phyloP scores from a whole-genome alignment of 129 eudicot species.

The Erigeron canadensis region DNA sequence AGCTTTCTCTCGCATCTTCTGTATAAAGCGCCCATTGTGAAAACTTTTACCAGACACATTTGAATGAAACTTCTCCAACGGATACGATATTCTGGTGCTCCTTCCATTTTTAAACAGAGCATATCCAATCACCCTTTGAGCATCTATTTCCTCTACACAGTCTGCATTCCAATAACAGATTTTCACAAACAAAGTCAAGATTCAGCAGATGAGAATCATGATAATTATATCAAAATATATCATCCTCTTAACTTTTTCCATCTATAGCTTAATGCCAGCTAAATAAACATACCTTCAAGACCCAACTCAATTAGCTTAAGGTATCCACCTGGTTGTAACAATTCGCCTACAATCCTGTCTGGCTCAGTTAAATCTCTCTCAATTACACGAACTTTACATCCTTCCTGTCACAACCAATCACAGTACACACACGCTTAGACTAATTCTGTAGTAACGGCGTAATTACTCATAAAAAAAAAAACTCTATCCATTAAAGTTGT shows the following conservation, averaged over 20 bases:
- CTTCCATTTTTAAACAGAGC: conserved; percentile 62
- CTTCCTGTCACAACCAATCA: conserved; percentile 48
- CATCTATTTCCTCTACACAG: conserved; percentile 67
- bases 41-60: conserved; percentile 70
- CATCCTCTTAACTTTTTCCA: neutral
- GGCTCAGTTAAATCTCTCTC: conserved; percentile 74
- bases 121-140: conserved; percentile 56
- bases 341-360: conserved; percentile 70
- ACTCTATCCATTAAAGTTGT: too few relatives aligned
- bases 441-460: neutral
- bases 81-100: conserved; percentile 46
- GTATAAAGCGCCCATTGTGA: conserved; percentile 66
- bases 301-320: conserved; percentile 65
- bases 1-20: conserved; percentile 68
- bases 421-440: neutral
- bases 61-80: conserved; percentile 51
- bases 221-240: neutral
- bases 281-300: conserved; percentile 47
- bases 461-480: neutral
- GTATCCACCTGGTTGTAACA: conserved; percentile 72
- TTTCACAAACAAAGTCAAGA: conserved; percentile 9
- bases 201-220: neutral
- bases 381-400: conserved; percentile 54
- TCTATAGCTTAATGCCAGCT: conserved; percentile 4
- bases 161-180: conserved; percentile 41